These are phyloP conservation scores for Saccharomyces hybrid DNA, from an alignment of 1,139 yeast genomes.

Conservation along the genomic window DNA sequence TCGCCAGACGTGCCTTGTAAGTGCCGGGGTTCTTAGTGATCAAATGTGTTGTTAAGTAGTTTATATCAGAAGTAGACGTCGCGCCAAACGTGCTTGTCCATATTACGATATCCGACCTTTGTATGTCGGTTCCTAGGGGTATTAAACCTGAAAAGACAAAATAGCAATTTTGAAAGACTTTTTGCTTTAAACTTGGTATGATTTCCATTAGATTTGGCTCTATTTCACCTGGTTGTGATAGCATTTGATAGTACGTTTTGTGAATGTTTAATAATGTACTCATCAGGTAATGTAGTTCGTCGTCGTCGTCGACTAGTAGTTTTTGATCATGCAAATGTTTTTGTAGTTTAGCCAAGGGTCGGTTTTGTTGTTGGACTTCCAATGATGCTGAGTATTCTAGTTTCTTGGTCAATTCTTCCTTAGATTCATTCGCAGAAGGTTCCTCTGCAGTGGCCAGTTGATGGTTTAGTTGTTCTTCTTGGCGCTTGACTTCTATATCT, in stretches of 20 bases:
- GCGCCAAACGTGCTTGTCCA: constrained; percentile 96
- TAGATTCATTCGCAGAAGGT: constrained; percentile 24
- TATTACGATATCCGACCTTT: constrained; percentile 73
- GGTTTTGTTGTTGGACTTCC: constrained; percentile 41
- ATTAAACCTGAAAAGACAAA: constrained; percentile 80
- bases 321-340: constrained; percentile 62
- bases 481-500: constrained; percentile 32
- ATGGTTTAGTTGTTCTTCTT: constrained; percentile 25
- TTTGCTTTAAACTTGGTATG: constrained; percentile 54
- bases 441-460: constrained; percentile 21
- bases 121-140: constrained; percentile 66
- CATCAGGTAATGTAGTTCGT: constrained; percentile 60
- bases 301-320: constrained; percentile 71
- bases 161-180: constrained; percentile 60
- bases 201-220: constrained; percentile 42
- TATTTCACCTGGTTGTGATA: constrained; percentile 25
- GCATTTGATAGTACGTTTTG: constrained; percentile 46
- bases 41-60: constrained; percentile 77
- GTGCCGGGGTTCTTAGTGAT: constrained; percentile 71
- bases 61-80: constrained; percentile 63
- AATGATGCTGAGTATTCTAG: constrained; percentile 34
- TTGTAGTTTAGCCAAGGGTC: constrained; percentile 81
- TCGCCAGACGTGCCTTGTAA: constrained; percentile 70
- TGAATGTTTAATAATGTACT: constrained; percentile 60
- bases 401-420: constrained; percentile 38